Percentiles rank a stretch among this genome's conserved stretches.
Evolutionary conservation across 345 rosid species (phyloP).

Genomic region (Rubroshorea leprosula): DNA sequence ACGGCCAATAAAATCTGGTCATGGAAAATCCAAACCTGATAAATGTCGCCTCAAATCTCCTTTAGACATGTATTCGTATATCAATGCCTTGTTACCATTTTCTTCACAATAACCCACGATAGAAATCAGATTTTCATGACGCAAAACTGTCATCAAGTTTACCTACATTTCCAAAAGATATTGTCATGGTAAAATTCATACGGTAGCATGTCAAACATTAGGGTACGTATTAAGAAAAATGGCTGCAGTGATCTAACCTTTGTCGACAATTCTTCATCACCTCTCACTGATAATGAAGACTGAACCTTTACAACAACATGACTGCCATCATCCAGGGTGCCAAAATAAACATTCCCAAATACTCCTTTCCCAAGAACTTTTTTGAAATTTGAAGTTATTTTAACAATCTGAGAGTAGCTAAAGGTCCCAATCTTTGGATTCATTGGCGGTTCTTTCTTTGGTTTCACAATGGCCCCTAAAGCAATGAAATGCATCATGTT

Average conservation of each 20-base stretch:
- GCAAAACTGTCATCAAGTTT: neutral
- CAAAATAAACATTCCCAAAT: constrained; percentile 9
- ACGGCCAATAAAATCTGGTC: neutral
- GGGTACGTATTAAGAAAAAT: neutral
- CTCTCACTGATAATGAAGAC: constrained; percentile 3
- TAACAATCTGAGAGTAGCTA: constrained; percentile 18
- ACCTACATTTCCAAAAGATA: neutral
- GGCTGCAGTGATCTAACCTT: constrained; percentile 7
- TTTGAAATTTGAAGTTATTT: neutral
- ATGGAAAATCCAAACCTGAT: too few relatives aligned
- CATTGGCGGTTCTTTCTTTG: constrained; percentile 3
- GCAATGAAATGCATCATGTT: too few relatives aligned
- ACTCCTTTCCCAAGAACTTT: too few relatives aligned
- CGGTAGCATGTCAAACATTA: too few relatives aligned
- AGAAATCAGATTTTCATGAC: neutral
- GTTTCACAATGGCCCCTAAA: too few relatives aligned
- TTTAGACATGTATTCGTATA: too few relatives aligned
- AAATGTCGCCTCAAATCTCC: too few relatives aligned
- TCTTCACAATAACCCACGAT: constrained; percentile 10
- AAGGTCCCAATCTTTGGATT: constrained; percentile 16
- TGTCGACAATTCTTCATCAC: constrained; percentile 3
- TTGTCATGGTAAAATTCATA: too few relatives aligned
- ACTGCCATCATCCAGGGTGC: constrained; percentile 1
- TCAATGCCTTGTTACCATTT: neutral
- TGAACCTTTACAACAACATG: constrained; percentile 9